A percentile compares a stretch with the other conserved stretches of the same genome.
Conservation (phyloP, 2,329 filamentous ascomycete genomes). For the Waltergamsia citrina region DNA sequence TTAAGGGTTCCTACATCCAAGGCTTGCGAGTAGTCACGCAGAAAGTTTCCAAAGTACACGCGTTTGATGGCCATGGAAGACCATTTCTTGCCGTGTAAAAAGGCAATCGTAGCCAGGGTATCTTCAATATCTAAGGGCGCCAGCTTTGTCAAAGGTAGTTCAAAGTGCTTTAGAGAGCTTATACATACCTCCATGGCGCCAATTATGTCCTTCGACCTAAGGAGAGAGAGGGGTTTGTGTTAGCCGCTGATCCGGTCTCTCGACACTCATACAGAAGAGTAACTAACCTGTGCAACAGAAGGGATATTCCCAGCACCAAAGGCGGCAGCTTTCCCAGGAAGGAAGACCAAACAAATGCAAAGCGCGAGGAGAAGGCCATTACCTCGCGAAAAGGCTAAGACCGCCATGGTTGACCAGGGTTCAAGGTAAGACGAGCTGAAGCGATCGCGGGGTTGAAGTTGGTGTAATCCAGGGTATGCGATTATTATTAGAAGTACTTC, state of each 20-base stretch:
- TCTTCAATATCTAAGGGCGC: constrained; percentile 60
- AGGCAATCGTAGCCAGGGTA: constrained; percentile 67
- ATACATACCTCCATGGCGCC: constrained; percentile 53
- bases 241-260: background rate
- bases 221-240: constrained; percentile 2
- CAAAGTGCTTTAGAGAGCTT: constrained; percentile 73
- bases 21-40: constrained; percentile 77
- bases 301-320: constrained; percentile 67
- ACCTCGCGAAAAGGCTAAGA: constrained; percentile 34
- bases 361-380: constrained; percentile 39
- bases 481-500: too few relatives aligned
- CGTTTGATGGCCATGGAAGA: constrained; percentile 68
- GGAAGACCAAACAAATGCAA: constrained; percentile 42
- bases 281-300: constrained; percentile 41
- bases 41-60: constrained; percentile 81
- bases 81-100: constrained; percentile 78
- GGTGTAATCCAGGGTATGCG: background rate
- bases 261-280: constrained; percentile 3
- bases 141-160: background rate
- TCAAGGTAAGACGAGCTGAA: too few relatives aligned
- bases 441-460: background rate
- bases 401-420: constrained; percentile 41
- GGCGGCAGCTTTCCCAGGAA: constrained; percentile 46
- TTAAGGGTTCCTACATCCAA: constrained; percentile 75
- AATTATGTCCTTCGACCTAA: constrained; percentile 59